Conservation (phyloP, 2,329 filamentous ascomycete genomes). For the Dactylellina haptotyla region DNA sequence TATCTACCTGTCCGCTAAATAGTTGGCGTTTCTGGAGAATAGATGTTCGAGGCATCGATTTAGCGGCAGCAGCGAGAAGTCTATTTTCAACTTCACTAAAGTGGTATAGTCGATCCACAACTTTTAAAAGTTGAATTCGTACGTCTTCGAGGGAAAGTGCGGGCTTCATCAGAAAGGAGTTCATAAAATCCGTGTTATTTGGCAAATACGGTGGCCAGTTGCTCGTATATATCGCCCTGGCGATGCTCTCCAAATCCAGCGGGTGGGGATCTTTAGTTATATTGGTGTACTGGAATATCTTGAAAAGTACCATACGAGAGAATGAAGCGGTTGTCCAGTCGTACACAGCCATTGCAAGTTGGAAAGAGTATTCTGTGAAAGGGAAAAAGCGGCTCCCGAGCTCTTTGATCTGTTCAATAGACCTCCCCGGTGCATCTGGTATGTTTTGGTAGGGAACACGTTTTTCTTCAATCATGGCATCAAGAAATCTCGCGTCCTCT, state of each 20-base stretch:
- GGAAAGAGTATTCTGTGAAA: constrained; percentile 13
- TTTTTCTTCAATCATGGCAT: constrained; percentile 11
- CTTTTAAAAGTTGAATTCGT: constrained; percentile 15
- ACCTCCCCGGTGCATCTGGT: constrained; percentile 7
- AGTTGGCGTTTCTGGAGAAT: constrained; percentile 20
- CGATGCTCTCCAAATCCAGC: constrained; percentile 3
- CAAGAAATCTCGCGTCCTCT: constrained; percentile 4
- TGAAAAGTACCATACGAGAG: constrained; percentile 21
- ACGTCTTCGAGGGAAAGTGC: constrained; percentile 5
- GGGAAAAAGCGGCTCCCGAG: constrained; percentile 18
- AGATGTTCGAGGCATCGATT: constrained; percentile 19
- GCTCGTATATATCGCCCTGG: constrained; percentile 20
- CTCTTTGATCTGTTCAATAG: neutral
- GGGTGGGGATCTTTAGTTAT: neutral
- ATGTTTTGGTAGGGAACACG: constrained; percentile 18
- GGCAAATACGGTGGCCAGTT: constrained; percentile 20
- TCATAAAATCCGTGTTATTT: constrained; percentile 28
- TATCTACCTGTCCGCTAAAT: constrained; percentile 22
- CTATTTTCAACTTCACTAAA: constrained; percentile 17
- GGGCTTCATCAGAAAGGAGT: constrained; percentile 27
- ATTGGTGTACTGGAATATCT: constrained; percentile 30
- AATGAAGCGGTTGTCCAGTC: constrained; percentile 31
- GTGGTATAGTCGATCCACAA: constrained; percentile 6
- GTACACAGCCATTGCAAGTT: constrained; percentile 21
- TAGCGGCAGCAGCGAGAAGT: neutral